Conservation (phyloP, 192 early-diverging fungal species). For the Coemansia sp. region DNA sequence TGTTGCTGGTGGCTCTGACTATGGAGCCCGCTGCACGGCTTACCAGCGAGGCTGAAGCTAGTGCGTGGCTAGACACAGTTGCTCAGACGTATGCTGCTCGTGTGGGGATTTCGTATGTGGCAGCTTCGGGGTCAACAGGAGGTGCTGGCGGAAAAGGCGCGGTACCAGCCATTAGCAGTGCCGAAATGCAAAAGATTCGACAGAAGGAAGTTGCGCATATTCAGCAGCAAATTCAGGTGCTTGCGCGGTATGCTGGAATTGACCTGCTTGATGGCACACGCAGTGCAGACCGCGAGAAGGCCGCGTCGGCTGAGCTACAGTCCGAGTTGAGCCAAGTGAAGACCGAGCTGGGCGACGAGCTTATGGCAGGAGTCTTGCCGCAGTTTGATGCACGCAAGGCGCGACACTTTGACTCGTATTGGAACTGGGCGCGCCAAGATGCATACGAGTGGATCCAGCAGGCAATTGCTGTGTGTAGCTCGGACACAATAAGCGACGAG, state of each 20-base stretch:
- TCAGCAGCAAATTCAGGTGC: conserved; percentile 79
- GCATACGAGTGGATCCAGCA: conserved; percentile 67
- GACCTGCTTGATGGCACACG: conserved; percentile 75
- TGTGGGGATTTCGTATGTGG: not conserved
- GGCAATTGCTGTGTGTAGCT: conserved; percentile 62
- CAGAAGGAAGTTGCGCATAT: conserved; percentile 68
- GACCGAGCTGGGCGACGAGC: conserved; percentile 79
- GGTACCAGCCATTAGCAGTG: too few species aligned
- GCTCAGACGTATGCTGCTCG: conserved; percentile 78
- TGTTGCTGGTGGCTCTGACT: conserved; percentile 73
- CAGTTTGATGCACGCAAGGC: conserved; percentile 78
- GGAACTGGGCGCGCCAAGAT: conserved; percentile 82
- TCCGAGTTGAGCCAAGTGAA: conserved; percentile 71
- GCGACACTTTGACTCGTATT: conserved; percentile 88
- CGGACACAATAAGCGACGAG: conserved; percentile 64
- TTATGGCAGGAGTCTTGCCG: conserved; percentile 74
- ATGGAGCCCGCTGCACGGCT: conserved; percentile 88
- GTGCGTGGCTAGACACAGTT: conserved; percentile 59
- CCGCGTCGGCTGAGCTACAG: conserved; percentile 61
- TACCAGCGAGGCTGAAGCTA: conserved; percentile 23
- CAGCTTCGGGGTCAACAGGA: conserved; percentile 38
- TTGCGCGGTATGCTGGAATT: conserved; percentile 76
- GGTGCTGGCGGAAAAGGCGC: conserved; percentile 62
- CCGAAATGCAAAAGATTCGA: conserved; percentile 77
- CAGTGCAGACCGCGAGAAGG: conserved; percentile 60